These are phyloP conservation scores for Sporisorium sorghi DNA, from an alignment of 1,284 basidiomycete species.

Conservation along the genomic window DNA sequence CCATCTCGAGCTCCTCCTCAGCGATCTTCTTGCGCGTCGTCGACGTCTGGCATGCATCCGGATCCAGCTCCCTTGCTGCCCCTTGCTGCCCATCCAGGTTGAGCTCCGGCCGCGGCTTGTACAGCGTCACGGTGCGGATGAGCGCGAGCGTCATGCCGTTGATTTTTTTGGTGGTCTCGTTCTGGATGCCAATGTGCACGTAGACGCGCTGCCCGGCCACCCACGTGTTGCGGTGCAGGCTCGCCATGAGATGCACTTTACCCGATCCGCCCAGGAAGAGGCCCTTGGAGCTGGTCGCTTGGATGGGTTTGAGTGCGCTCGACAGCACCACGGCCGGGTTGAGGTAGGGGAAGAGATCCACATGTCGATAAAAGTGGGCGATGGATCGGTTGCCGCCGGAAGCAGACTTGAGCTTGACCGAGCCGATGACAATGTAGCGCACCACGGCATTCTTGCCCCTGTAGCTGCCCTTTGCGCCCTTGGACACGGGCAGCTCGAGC, in stretches of 20 bases:
- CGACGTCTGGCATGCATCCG: conserved; percentile 61
- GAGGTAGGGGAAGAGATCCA: conserved; percentile 84
- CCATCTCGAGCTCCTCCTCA: conserved; percentile 62
- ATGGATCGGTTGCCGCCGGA: conserved; percentile 75
- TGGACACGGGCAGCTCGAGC: conserved; percentile 79
- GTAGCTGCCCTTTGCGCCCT: conserved; percentile 80
- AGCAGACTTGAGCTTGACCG: conserved; percentile 83
- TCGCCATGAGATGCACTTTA: conserved; percentile 79
- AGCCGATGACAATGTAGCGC: conserved; percentile 85
- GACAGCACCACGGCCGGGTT: conserved; percentile 78
- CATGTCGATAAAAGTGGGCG: conserved; percentile 89
- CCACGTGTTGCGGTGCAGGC: conserved; percentile 82
- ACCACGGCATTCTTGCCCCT: conserved; percentile 76
- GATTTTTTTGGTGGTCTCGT: conserved; percentile 73
- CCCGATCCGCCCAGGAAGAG: conserved; percentile 76
- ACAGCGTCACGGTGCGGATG: conserved; percentile 79
- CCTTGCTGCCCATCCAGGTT: conserved; percentile 62
- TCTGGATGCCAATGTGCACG: conserved; percentile 79
- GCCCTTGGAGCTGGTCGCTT: conserved; percentile 75
- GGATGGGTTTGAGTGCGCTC: conserved; percentile 76
- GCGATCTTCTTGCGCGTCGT: conserved; percentile 63
- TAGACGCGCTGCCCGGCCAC: conserved; percentile 85
- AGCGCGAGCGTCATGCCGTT: conserved; percentile 79
- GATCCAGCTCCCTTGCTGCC: conserved; percentile 48
- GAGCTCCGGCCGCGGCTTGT: conserved; percentile 74